These are phyloP conservation scores for Agaricales sp. DNA, from an alignment of 1,284 basidiomycete genomes.

Conservation along the genomic window DNA sequence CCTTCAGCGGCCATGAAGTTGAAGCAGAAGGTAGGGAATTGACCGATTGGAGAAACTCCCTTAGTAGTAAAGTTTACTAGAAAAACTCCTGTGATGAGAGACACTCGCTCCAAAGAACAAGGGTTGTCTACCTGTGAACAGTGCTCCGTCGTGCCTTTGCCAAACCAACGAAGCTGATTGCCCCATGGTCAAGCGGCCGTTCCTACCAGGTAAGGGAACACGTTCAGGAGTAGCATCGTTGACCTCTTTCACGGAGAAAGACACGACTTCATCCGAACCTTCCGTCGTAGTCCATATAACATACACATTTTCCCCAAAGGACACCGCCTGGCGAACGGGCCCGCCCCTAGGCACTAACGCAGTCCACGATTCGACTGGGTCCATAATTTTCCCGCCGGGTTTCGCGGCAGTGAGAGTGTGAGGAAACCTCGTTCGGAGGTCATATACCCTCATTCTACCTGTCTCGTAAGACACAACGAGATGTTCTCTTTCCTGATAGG, in stretches of 20 bases:
- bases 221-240: too few species aligned
- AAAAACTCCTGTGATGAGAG: conserved; percentile 10
- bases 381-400: neutral
- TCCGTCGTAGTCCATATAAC: too few species aligned
- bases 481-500: neutral
- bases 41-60: conserved; percentile 20
- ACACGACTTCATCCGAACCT: too few species aligned
- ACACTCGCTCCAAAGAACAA: conserved; percentile 2
- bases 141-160: conserved; percentile 40
- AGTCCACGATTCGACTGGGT: neutral
- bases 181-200: conserved; percentile 33
- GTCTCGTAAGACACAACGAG: neutral
- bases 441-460: neutral
- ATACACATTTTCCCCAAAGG: too few species aligned
- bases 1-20: conserved; percentile 13
- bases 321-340: too few species aligned
- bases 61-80: conserved; percentile 19
- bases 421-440: neutral
- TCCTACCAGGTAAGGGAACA: conserved; percentile 21
- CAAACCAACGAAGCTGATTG: conserved; percentile 32
- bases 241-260: too few species aligned
- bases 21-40: conserved; percentile 54
- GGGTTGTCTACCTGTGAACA: conserved; percentile 38
- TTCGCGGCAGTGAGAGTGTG: neutral
- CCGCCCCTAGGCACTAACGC: too few species aligned